phyloP scores from a whole-genome alignment of 2,329 filamentous ascomycete genomes.

The Alternaria sp. region DNA sequence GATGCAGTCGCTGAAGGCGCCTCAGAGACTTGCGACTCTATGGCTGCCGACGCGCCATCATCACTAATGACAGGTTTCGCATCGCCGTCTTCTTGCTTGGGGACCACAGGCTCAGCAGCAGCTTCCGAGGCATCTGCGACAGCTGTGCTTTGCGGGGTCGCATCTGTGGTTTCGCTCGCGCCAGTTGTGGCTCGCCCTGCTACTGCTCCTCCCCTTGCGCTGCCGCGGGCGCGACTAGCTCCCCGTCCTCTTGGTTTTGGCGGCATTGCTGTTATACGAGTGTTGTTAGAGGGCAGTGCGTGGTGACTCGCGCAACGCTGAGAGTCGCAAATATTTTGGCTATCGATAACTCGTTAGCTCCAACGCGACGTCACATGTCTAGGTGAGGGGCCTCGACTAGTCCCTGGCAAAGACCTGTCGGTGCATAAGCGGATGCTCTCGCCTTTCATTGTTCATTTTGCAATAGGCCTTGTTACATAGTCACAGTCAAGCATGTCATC shows the following conservation, averaged over 20 bases:
- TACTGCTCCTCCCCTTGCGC: conserved; percentile 25
- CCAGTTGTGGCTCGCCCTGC: conserved; percentile 14
- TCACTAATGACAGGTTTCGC: conserved; percentile 19
- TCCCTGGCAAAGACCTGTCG: background rate
- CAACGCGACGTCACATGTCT: conserved; percentile 15
- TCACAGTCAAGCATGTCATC: background rate
- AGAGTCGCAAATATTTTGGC: conserved; percentile 24
- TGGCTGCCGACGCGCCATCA: conserved; percentile 16
- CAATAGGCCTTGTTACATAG: background rate
- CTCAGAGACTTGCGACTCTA: conserved; percentile 16
- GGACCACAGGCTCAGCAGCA: conserved; percentile 14
- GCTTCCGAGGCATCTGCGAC: conserved; percentile 9
- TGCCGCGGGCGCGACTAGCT: conserved; percentile 28
- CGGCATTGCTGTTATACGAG: conserved; percentile 32
- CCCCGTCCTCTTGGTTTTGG: conserved; percentile 38
- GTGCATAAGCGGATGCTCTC: background rate
- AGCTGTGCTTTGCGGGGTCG: conserved; percentile 24
- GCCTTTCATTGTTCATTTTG: background rate
- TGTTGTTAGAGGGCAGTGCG: background rate
- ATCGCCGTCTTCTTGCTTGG: conserved; percentile 29
- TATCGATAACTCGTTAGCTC: conserved; percentile 33
- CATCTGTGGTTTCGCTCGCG: conserved; percentile 17
- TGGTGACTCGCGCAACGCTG: conserved; percentile 13
- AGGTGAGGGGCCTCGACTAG: background rate
- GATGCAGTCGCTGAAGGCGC: conserved; percentile 12